Evolutionary conservation across 2,329 filamentous ascomycete genomes (phyloP), one percentile per base, ranked within the genome.

Genomic region (Alternaria angustiovoidea): DNA sequence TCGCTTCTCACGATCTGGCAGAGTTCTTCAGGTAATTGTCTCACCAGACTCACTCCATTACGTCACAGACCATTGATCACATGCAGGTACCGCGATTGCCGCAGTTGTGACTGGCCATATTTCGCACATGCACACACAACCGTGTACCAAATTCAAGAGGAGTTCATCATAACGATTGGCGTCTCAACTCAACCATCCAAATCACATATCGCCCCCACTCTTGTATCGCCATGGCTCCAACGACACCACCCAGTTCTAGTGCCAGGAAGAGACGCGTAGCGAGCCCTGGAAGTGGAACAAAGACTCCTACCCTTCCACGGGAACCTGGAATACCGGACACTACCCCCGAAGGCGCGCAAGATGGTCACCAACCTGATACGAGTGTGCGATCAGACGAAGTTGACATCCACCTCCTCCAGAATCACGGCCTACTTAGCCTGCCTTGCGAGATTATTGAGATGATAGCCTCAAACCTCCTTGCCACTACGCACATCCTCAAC

Each of bases 381-480:
- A 28, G 28, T 5, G 28, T 48, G 20, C 39, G n/a, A 18, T 39
- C 18, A 30, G 30, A 32, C 32, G 9, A 41, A 32, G 39, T 24
- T 36, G 28, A 28, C 5, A 36, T 32, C 16, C 41, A 16, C 16
- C 49, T 54, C 20, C 11, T 18, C 3, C 26, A 53, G 18, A 34
- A 46, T 46, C 18, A 12, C 30, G 32, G 48, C 22, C 38, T 67
- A 16, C 36, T 61, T 6, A 14, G 42, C 9, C 51, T 67, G 14
- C 66, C 66, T 24, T 39, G 43, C 22, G 64, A 67, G 36, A n/a
- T 68, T 26, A 41, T 67, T 18, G 51, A 62, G 14, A 38, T 54
- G 14, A 51, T 67, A 46, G 62, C 59, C 14, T 54, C 42, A 12
- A 34, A 60, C 2, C 41, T 65, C 5, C 46, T 47, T 30, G 54